phyloP scores from a whole-genome alignment of 2,329 filamentous ascomycete genomes.

The Neopestalotiopsis clavispora region DNA sequence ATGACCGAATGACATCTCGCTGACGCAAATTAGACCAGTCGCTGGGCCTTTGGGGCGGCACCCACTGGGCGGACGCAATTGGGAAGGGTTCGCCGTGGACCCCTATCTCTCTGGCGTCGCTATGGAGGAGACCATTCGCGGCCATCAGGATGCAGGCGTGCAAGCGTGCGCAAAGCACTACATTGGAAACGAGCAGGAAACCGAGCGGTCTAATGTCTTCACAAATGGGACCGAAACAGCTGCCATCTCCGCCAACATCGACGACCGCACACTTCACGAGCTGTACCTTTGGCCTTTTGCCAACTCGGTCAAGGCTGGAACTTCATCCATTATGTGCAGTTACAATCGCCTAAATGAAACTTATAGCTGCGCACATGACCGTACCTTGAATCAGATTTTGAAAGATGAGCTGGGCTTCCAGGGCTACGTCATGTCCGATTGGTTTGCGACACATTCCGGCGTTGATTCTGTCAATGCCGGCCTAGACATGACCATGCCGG shows the following conservation, averaged over 20 bases:
- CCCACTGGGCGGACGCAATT: conserved; percentile 57
- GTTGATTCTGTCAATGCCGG: conserved; percentile 48
- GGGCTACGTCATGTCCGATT: conserved; percentile 47
- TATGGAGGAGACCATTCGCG: conserved; percentile 56
- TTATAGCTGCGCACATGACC: conserved; percentile 54
- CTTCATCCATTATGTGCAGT: conserved; percentile 46
- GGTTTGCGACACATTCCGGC: conserved; percentile 46
- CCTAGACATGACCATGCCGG: conserved; percentile 61
- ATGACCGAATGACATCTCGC: not conserved
- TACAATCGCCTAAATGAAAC: conserved; percentile 53
- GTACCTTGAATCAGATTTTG: conserved; percentile 52
- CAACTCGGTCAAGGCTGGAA: conserved; percentile 34
- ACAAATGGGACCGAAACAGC: conserved; percentile 61
- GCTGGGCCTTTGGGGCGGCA: conserved; percentile 59
- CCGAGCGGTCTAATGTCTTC: conserved; percentile 53
- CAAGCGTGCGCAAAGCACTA: conserved; percentile 54
- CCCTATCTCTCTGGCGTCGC: conserved; percentile 60
- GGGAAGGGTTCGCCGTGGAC: conserved; percentile 51
- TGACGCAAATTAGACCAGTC: conserved; percentile 46
- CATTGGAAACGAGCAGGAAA: conserved; percentile 71
- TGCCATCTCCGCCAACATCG: conserved; percentile 48
- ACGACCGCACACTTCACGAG: conserved; percentile 60
- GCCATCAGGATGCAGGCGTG: conserved; percentile 39
- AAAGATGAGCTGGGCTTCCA: conserved; percentile 50
- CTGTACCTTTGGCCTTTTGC: conserved; percentile 65